These are phyloP conservation scores for Amoebophrya sp. DNA, from an alignment of 169 alveolate genomes.

Conservation along the genomic window DNA sequence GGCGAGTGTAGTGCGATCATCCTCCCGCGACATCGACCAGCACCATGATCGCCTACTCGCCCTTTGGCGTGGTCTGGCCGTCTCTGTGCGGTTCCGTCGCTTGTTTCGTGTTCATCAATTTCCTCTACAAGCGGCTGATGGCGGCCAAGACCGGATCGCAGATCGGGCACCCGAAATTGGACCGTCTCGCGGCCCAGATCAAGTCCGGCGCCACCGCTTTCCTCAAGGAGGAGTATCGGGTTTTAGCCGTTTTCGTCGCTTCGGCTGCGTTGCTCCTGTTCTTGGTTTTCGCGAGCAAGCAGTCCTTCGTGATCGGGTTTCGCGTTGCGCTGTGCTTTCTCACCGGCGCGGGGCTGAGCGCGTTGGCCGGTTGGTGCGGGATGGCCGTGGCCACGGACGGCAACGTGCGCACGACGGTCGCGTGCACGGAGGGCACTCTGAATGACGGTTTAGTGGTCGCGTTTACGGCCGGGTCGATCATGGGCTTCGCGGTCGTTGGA, in stretches of 20 bases:
- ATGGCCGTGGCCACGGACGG: conserved; percentile 50
- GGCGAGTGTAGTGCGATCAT: too few species aligned
- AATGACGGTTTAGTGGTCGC: conserved; percentile 49
- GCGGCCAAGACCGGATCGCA: not conserved
- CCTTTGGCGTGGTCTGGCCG: not conserved
- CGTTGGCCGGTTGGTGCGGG: conserved; percentile 27
- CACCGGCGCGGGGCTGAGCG: not conserved
- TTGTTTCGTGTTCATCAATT: not conserved
- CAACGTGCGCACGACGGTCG: conserved; percentile 47
- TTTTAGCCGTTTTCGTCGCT: not conserved
- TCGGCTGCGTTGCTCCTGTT: not conserved
- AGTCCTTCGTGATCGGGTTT: not conserved
- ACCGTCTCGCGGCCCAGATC: conserved; percentile 3
- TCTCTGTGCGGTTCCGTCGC: not conserved
- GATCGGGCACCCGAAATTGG: not conserved
- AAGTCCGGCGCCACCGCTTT: conserved; percentile 12
- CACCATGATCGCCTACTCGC: not conserved
- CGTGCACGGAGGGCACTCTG: conserved; percentile 45
- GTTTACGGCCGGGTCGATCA: conserved; percentile 48
- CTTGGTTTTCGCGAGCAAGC: not conserved
- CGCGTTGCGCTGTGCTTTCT: not conserved
- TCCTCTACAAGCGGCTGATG: not conserved
- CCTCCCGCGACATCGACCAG: too few species aligned
- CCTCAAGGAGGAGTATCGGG: conserved; percentile 11
- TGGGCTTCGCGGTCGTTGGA: conserved; percentile 54